Conservation (phyloP, 2,329 filamentous ascomycete genomes). For the Cephalotrichum gorgonifer region DNA sequence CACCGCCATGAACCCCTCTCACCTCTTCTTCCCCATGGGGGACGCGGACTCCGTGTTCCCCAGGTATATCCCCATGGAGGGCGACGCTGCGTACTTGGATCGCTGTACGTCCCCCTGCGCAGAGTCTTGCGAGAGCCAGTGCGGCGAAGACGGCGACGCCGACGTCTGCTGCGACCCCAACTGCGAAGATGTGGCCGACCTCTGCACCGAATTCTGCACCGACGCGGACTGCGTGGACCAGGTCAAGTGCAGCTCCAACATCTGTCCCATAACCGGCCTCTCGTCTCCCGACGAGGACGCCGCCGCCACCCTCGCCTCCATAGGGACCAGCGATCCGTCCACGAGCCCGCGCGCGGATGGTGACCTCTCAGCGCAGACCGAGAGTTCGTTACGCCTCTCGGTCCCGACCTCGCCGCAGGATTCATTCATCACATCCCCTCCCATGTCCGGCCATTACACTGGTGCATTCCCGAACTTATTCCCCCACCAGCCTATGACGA, state of each 20-base stretch:
- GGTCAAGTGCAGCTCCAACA: conserved; percentile 8
- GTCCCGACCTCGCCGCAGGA: not conserved
- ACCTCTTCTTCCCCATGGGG: not conserved
- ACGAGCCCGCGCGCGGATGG: conserved; percentile 1
- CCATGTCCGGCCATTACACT: not conserved
- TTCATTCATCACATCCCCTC: conserved; percentile 3
- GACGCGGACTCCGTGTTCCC: conserved; percentile 1
- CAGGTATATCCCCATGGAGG: not conserved
- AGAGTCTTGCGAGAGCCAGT: conserved; percentile 22
- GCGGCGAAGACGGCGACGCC: conserved; percentile 18
- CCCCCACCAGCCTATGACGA: not conserved
- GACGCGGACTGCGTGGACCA: conserved; percentile 21
- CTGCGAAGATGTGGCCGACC: conserved; percentile 20
- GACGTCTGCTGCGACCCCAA: conserved; percentile 25
- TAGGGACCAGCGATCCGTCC: conserved; percentile 9
- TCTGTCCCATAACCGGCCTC: conserved; percentile 6
- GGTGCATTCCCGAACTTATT: not conserved
- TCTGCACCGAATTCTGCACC: conserved; percentile 28
- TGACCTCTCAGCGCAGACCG: conserved; percentile 5
- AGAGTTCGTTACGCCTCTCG: not conserved
- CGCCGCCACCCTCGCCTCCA: conserved; percentile 19
- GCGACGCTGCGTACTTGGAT: conserved; percentile 18
- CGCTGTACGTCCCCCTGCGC: conserved; percentile 25
- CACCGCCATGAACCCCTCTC: conserved; percentile 2
- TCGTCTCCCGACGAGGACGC: conserved; percentile 15